Evolutionary conservation across 1,284 basidiomycete species (phyloP).

Genomic region (Coniferiporia sulphurascens): DNA sequence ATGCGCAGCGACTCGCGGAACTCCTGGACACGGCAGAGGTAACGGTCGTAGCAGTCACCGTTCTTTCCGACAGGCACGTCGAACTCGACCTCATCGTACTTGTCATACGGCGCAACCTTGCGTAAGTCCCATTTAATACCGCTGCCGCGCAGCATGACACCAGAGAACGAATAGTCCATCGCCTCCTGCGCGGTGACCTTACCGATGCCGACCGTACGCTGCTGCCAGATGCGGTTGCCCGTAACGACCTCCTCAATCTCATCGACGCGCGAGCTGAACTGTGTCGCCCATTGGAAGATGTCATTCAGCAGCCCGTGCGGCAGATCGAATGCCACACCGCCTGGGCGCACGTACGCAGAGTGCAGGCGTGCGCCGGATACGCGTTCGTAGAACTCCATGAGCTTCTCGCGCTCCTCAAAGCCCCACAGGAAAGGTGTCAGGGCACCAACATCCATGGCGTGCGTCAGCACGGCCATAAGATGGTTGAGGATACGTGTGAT

Average conservation of each 20-base stretch:
- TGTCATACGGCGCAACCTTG: slow-evolving; percentile 93
- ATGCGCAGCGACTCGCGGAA: slow-evolving; percentile 94
- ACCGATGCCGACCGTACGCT: slow-evolving; percentile 89
- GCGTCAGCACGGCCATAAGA: slow-evolving; percentile 97
- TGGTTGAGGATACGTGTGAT: slow-evolving; percentile 95
- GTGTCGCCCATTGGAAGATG: slow-evolving; percentile 97
- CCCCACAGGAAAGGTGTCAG: slow-evolving; percentile 99
- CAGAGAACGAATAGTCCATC: slow-evolving; percentile 90
- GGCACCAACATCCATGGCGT: slow-evolving; percentile 96
- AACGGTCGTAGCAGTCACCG: slow-evolving; percentile 96
- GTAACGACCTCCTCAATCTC: slow-evolving; percentile 99
- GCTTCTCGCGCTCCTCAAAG: slow-evolving; percentile 99
- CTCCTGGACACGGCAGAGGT: slow-evolving; percentile 96
- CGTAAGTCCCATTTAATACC: slow-evolving; percentile 95
- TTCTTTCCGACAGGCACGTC: slow-evolving; percentile 95
- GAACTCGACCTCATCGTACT: slow-evolving; percentile 97
- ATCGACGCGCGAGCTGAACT: slow-evolving; percentile 87
- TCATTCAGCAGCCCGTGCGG: slow-evolving; percentile 96
- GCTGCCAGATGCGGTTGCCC: slow-evolving; percentile 98
- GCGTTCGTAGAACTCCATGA: slow-evolving; percentile 99
- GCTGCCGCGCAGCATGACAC: slow-evolving; percentile 95
- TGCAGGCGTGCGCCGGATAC: slow-evolving; percentile 97
- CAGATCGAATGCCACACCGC: slow-evolving; percentile 96
- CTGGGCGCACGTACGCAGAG: slow-evolving; percentile 96
- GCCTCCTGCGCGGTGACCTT: slow-evolving; percentile 91